Percentiles rank a stretch among this genome's conserved stretches.
Evolutionary conservation across 1,284 basidiomycete species (phyloP).

Genomic region (Anthracocystis panici-leucophaei): DNA sequence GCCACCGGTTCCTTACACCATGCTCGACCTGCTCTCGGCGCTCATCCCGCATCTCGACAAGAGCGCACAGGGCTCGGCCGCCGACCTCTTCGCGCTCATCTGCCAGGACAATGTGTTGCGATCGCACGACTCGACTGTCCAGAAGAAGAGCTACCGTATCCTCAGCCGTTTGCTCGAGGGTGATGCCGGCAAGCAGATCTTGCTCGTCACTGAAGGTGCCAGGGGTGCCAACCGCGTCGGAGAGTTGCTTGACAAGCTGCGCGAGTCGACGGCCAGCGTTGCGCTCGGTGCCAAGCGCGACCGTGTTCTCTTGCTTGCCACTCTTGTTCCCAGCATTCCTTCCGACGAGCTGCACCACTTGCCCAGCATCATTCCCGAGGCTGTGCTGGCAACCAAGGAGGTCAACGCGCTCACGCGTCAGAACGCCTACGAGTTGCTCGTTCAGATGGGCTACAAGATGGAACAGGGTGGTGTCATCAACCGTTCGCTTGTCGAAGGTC

Average conservation of each 20-base stretch:
- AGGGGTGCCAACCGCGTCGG: constrained; percentile 34
- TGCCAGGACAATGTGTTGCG: constrained; percentile 74
- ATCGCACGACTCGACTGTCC: constrained; percentile 79
- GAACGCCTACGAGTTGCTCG: constrained; percentile 89
- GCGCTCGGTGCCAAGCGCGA: constrained; percentile 86
- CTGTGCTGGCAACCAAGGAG: constrained; percentile 96
- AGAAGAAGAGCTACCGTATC: constrained; percentile 95
- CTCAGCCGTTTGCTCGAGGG: constrained; percentile 75
- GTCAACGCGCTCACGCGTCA: constrained; percentile 91
- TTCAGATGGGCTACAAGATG: constrained; percentile 95
- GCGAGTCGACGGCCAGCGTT: constrained; percentile 72
- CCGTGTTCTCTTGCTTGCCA: constrained; percentile 82
- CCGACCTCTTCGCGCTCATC: constrained; percentile 73
- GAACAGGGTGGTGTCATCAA: constrained; percentile 84
- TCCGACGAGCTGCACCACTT: constrained; percentile 83
- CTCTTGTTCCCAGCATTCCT: constrained; percentile 81
- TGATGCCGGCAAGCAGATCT: constrained; percentile 45
- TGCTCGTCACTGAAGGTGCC: constrained; percentile 20
- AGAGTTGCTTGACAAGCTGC: constrained; percentile 58
- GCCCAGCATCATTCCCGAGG: constrained; percentile 90
- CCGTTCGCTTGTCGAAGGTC: constrained; percentile 79
- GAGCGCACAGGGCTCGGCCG: constrained; percentile 42
- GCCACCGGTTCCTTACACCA: constrained; percentile 77
- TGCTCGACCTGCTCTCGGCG: constrained; percentile 89
- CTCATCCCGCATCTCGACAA: constrained; percentile 76